Conservation (phyloP, 2,329 filamentous ascomycete genomes). For the Stagonosporopsis rhizophila region DNA sequence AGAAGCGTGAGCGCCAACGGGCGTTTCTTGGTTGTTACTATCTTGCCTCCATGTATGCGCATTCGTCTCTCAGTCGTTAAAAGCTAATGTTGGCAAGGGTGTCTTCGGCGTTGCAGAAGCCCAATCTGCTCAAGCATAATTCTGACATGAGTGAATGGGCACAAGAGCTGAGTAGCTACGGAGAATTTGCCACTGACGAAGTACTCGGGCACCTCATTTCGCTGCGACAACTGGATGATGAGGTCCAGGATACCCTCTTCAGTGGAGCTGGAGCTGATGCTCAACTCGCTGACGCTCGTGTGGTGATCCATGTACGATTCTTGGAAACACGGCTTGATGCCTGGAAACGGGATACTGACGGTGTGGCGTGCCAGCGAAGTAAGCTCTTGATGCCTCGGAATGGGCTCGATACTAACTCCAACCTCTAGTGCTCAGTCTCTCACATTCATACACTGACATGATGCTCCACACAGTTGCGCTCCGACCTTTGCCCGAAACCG, state of each 20-base stretch:
- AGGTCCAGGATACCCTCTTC: slow-evolving; percentile 41
- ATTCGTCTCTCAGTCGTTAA: too few species aligned
- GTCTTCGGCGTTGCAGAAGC: slow-evolving; percentile 39
- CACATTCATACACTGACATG: slow-evolving; percentile 38
- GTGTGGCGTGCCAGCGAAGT: slow-evolving; percentile 30
- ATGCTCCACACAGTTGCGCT: slow-evolving; percentile 38
- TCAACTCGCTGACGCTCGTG: slow-evolving; percentile 37
- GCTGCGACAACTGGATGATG: slow-evolving; percentile 42
- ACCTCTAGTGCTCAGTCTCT: slow-evolving; percentile 35
- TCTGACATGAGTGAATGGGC: slow-evolving; percentile 41
- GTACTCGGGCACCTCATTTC: slow-evolving; percentile 33
- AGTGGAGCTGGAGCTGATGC: slow-evolving; percentile 27
- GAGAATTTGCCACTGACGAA: slow-evolving; percentile 38
- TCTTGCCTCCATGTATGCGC: slow-evolving; percentile 40
- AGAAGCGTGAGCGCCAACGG: slow-evolving; percentile 38
- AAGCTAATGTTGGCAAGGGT: slow-evolving; percentile 28
- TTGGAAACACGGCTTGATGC: slow-evolving; percentile 37
- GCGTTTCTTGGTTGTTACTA: slow-evolving; percentile 46
- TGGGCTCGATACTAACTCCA: neutral
- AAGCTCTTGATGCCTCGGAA: neutral
- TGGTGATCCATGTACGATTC: slow-evolving; percentile 39
- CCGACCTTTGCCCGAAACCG: slow-evolving; percentile 17
- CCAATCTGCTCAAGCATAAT: slow-evolving; percentile 41
- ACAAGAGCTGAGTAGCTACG: slow-evolving; percentile 22
- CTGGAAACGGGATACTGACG: slow-evolving; percentile 28